Base-by-base conservation (phyloP, 129 eudicot genomes). In the Sambucus nigra region DNA sequence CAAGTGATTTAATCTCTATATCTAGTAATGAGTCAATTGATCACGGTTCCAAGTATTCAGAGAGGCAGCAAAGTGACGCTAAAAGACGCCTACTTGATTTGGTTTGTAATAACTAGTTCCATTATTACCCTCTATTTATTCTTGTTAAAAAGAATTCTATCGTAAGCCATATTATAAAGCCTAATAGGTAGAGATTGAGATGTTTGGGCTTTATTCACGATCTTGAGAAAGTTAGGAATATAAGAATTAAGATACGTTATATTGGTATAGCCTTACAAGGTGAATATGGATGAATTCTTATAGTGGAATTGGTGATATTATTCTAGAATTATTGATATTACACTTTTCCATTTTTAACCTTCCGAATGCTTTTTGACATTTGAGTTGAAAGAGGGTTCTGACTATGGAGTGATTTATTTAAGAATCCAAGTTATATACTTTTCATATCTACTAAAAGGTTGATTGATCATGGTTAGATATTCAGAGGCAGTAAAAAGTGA, bases 1-100 rank as follows among this genome's bases (percentile, higher is more conserved):
- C 99, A 67, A 83, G 48, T 64, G 94, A 86, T 49, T 72, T 92
- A 26, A 44, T 92, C n/a, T 47, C 71, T 20, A 55, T 60, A n/a
- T 74, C 95, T 47, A 66, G 59, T 55, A 26, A 40, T 16, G 75
- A 47, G 55, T 32, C 68, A 9, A 58, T 31, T 57, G 59, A 35
- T 18, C 29, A 44, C 25, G 74, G 61, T 8, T 68, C 72, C 48
- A 71, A 21, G 25, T 68, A 73, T 66, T 53, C 76, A 61, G 79
- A 74, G 69, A 74, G 57, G 45, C 80, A 63, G 64, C 63, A 44
- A 68, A 53, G 29, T 39, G 89, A 80, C 23, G 95, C 89, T 53
- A 82, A 70, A 41, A 68, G 65, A 49, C 80, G 77, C 55, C 95
- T 92, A 61, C 87, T 86, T 73, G 95, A 92, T 70, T 64, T 86